A percentile compares a stretch with the other conserved stretches of the same genome.
Evolutionary conservation across 2,329 filamentous ascomycete species (phyloP).

Genomic region (Fusarium irregulare): DNA sequence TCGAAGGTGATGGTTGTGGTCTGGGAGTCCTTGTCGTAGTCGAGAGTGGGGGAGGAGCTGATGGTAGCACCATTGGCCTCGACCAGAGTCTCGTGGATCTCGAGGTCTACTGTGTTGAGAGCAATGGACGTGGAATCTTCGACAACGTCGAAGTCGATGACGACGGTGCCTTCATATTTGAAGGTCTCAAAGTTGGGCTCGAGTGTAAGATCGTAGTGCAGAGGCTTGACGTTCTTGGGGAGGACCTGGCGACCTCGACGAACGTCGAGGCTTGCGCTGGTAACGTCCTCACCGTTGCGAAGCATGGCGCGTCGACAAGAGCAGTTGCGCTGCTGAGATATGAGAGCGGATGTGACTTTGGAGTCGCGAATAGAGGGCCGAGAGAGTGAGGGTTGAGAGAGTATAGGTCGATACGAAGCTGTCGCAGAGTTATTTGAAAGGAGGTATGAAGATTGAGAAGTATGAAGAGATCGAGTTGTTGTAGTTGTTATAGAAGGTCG

Average conservation of each 20-base stretch:
- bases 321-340: conserved; percentile 37
- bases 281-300: conserved; percentile 43
- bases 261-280: conserved; percentile 43
- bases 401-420: background rate
- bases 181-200: conserved; percentile 92
- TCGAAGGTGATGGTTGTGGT: conserved; percentile 84
- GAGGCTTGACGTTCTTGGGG: conserved; percentile 90
- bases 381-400: background rate
- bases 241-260: conserved; percentile 76
- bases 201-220: conserved; percentile 89
- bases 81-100: conserved; percentile 74
- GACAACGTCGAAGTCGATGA: conserved; percentile 87
- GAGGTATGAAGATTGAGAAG: conserved; percentile 6
- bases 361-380: conserved; percentile 3
- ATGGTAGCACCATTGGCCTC: conserved; percentile 61
- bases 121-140: conserved; percentile 88
- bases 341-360: conserved; percentile 13
- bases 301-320: conserved; percentile 48
- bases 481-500: background rate
- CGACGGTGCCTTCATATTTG: conserved; percentile 85
- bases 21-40: conserved; percentile 83
- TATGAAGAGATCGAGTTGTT: background rate
- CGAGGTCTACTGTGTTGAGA: conserved; percentile 87
- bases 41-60: conserved; percentile 58
- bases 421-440: conserved; percentile 13